Percentiles rank a stretch among this genome's conserved stretches.
Evolutionary conservation across 139 green algal genomes (phyloP).

Genomic region (Pycnococcus provasolii): DNA sequence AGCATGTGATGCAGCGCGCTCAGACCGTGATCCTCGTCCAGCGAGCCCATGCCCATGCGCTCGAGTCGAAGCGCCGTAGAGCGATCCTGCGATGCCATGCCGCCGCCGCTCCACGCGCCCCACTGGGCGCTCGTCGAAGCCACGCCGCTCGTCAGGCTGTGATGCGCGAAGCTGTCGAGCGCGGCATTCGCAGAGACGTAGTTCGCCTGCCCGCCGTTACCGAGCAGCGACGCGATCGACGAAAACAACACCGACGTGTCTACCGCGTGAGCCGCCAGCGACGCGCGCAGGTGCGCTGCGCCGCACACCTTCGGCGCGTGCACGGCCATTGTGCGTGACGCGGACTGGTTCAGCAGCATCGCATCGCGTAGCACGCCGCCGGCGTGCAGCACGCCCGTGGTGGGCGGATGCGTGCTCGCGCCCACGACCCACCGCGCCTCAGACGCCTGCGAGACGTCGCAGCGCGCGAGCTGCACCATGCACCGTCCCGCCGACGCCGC

Average conservation of each 20-base stretch:
- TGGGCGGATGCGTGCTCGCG: too few species aligned
- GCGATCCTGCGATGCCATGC: conserved; percentile 28
- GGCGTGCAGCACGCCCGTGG: conserved; percentile 14
- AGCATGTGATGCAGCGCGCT: conserved; percentile 37
- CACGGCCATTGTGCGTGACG: not conserved
- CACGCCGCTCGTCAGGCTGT: not conserved
- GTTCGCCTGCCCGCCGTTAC: conserved; percentile 56
- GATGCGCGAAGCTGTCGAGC: conserved; percentile 34
- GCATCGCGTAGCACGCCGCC: conserved; percentile 18
- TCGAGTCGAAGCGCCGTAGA: conserved; percentile 34
- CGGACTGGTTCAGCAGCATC: conserved; percentile 18
- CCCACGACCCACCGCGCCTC: too few species aligned
- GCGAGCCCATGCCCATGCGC: conserved; percentile 42
- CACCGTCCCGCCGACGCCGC: too few species aligned
- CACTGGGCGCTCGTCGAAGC: conserved; percentile 44
- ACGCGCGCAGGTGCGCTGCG: not conserved
- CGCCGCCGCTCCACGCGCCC: conserved; percentile 47
- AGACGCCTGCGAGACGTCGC: too few species aligned
- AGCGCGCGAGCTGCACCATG: too few species aligned
- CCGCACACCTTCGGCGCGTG: conserved; percentile 28
- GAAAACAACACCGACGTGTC: conserved; percentile 36
- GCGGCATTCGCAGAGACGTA: conserved; percentile 63
- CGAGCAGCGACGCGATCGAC: conserved; percentile 44
- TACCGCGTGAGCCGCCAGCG: not conserved
- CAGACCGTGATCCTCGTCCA: conserved; percentile 37